Base-by-base conservation (phyloP, 176 grass and related monocot species). In the Oropetium thomaeum region DNA sequence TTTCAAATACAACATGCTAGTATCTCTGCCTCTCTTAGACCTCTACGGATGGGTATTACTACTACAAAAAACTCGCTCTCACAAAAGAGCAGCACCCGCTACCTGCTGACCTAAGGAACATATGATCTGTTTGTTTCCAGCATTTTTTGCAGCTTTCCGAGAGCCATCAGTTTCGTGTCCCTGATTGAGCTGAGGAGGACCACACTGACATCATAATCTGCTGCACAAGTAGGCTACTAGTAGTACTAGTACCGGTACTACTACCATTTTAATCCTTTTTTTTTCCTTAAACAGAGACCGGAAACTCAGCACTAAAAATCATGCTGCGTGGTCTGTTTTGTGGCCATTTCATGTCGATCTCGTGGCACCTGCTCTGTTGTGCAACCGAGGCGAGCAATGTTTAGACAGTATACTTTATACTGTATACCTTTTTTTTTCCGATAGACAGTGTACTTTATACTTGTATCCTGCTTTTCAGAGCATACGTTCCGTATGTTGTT, bases 71-170 rank as follows among this genome's bases (percentile, higher is more conserved):
- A n/a, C n/a, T n/a, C n/a, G n/a, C n/a, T n/a, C n/a, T n/a, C n/a
- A n/a, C n/a, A n/a, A n/a, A n/a, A n/a, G n/a, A n/a, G n/a, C n/a
- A n/a, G n/a, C n/a, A n/a, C n/a, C n/a, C n/a, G n/a, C n/a, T n/a
- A n/a, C n/a, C n/a, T n/a, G n/a, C n/a, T n/a, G n/a, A n/a, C n/a
- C n/a, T n/a, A n/a, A n/a, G n/a, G n/a, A n/a, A n/a, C n/a, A n/a
- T n/a, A n/a, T n/a, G n/a, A n/a, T n/a, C n/a, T n/a, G n/a, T n/a
- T n/a, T n/a, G 15, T 82, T 34, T 62, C 64, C 25, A 70, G 10
- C 11, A 37, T 59, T 51, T n/a, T n/a, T 23, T 52, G 54, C 81
- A 77, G 73, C 73, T 84, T 77, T 84, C 34, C 59, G 73, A 72
- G 61, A 70, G 32, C 79, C 79, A 35, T 82, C 62, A 52, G 43